Conservation (phyloP, 1,139 yeast species). For the Scheffersomyces stambukii region DNA sequence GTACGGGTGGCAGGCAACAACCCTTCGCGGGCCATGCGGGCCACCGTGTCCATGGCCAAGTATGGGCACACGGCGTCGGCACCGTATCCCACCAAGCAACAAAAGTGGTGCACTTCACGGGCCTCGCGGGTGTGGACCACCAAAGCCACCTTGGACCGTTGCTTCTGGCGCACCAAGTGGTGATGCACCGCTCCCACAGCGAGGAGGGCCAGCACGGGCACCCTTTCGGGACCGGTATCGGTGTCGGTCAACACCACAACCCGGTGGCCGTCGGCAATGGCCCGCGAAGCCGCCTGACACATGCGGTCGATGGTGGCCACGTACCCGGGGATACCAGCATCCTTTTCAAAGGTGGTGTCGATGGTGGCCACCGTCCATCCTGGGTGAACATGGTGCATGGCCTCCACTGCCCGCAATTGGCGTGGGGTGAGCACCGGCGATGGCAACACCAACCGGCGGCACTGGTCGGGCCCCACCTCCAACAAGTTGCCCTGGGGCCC, state of each 20-base stretch:
- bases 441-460: conserved; percentile 77
- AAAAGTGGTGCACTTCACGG: conserved; percentile 93
- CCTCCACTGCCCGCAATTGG: conserved; percentile 70
- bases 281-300: conserved; percentile 82
- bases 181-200: conserved; percentile 99
- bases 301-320: conserved; percentile 80
- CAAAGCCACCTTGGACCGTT: conserved; percentile 91
- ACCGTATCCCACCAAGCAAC: conserved; percentile 94
- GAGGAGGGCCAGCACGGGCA: conserved; percentile 82
- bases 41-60: conserved; percentile 83
- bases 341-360: conserved; percentile 85
- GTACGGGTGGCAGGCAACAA: conserved; percentile 58
- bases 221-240: conserved; percentile 53
- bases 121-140: conserved; percentile 95
- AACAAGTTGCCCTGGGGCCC: conserved; percentile 97
- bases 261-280: conserved; percentile 73
- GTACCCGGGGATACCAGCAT: conserved; percentile 84
- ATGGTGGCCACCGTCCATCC: conserved; percentile 79
- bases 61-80: conserved; percentile 96
- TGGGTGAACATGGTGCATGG: conserved; percentile 73
- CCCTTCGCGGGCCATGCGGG: conserved; percentile 80
- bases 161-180: conserved; percentile 91
- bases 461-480: conserved; percentile 89
- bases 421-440: conserved; percentile 77
- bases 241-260: conserved; percentile 76